phyloP scores from a whole-genome alignment of 148 eudicot genomes.

The Chenopodium formosanum region DNA sequence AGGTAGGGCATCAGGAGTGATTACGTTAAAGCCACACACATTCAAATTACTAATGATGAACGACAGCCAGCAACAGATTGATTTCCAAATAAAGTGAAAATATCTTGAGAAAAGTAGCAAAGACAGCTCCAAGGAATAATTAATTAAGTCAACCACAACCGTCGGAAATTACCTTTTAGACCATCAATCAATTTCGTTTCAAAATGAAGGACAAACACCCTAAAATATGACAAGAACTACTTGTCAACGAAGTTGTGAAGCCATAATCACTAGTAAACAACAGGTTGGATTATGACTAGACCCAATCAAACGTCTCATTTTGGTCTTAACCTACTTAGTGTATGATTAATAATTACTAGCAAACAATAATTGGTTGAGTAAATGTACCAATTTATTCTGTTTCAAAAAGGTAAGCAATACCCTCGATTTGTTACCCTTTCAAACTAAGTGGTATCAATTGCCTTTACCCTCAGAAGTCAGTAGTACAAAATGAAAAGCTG shows the following conservation, averaged over 20 bases:
- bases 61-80: background rate
- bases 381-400: too few relatives aligned
- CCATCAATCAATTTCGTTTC: background rate
- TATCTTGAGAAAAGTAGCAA: background rate
- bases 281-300: background rate
- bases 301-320: background rate
- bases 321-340: background rate
- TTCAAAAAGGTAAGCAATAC: too few relatives aligned
- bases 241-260: background rate
- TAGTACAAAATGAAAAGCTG: too few relatives aligned
- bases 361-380: too few relatives aligned
- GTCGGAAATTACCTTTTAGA: background rate
- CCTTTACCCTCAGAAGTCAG: too few relatives aligned
- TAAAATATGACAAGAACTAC: background rate
- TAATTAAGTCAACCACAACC: background rate
- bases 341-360: too few relatives aligned
- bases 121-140: background rate
- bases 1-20: constrained; percentile 1
- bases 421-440: too few relatives aligned
- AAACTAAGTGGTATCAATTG: too few relatives aligned
- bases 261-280: background rate
- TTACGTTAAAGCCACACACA: background rate
- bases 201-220: background rate
- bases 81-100: background rate
- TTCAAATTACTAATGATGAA: background rate